Evolutionary conservation across 1,284 basidiomycete genomes (phyloP).

Genomic region (Marasmius tenuissimus): DNA sequence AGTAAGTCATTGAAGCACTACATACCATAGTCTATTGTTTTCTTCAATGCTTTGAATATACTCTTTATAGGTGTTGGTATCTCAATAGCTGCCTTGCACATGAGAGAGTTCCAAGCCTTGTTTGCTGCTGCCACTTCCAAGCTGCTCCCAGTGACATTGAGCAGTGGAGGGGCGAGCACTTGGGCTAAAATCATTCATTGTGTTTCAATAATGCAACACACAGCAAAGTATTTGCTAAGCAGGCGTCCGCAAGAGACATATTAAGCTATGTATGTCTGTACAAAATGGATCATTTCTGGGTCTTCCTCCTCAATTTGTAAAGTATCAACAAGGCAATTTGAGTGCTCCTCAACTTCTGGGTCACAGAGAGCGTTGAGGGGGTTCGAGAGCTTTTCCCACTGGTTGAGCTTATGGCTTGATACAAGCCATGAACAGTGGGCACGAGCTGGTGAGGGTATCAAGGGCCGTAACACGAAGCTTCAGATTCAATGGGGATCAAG

Average conservation of each 20-base stretch:
- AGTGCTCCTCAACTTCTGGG: constrained; percentile 58
- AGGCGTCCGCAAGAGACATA: constrained; percentile 78
- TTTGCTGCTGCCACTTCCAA: constrained; percentile 80
- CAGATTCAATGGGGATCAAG: not conserved
- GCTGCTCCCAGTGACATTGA: constrained; percentile 26
- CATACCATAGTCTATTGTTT: constrained; percentile 59
- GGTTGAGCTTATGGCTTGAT: constrained; percentile 83
- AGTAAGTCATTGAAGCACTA: constrained; percentile 75
- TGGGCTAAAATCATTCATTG: constrained; percentile 85
- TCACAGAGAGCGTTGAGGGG: constrained; percentile 60
- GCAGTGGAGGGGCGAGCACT: constrained; percentile 52
- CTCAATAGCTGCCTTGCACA: constrained; percentile 48
- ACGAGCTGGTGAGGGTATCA: constrained; percentile 74
- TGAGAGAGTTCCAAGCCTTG: constrained; percentile 72
- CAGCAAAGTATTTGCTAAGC: constrained; percentile 84
- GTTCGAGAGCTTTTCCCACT: constrained; percentile 63
- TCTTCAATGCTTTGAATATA: constrained; percentile 44
- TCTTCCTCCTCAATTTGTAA: constrained; percentile 55
- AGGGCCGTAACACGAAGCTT: constrained; percentile 45
- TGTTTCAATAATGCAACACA: constrained; percentile 83
- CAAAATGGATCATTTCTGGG: constrained; percentile 51
- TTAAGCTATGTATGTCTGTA: constrained; percentile 73
- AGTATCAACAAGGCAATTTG: constrained; percentile 69
- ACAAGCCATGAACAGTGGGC: constrained; percentile 85
- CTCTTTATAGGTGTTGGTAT: constrained; percentile 37